phyloP scores from a whole-genome alignment of 805 yeast genomes.

The Sungouiozyma intestinalis region DNA sequence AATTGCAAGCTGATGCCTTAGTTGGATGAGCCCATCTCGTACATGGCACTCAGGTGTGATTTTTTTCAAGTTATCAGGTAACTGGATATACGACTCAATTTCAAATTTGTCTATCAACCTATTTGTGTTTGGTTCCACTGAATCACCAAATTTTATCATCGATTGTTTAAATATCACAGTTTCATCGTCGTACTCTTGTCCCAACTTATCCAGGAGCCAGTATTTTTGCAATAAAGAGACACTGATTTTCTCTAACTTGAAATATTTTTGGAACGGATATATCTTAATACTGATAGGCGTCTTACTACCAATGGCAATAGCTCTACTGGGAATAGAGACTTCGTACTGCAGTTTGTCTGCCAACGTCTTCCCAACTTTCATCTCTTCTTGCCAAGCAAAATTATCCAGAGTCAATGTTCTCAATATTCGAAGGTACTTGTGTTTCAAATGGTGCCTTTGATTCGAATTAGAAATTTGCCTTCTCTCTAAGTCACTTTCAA shows the following conservation, averaged over 20 bases:
- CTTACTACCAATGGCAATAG: slow-evolving; percentile 75
- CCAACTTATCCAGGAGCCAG: slow-evolving; percentile 44
- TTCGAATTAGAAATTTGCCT: not conserved
- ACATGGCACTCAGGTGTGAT: slow-evolving; percentile 80
- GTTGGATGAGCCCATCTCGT: slow-evolving; percentile 49
- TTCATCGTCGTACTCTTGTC: slow-evolving; percentile 52
- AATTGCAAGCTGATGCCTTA: slow-evolving; percentile 73
- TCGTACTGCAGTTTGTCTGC: slow-evolving; percentile 81
- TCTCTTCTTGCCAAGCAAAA: slow-evolving; percentile 52
- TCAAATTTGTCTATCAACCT: slow-evolving; percentile 48
- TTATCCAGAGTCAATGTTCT: slow-evolving; percentile 78
- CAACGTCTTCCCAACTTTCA: slow-evolving; percentile 87
- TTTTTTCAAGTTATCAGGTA: slow-evolving; percentile 62
- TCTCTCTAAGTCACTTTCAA: slow-evolving; percentile 71
- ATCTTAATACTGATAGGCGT: slow-evolving; percentile 59
- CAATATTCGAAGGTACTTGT: slow-evolving; percentile 63
- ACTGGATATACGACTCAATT: slow-evolving; percentile 42
- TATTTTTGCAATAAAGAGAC: slow-evolving; percentile 59
- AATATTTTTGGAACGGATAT: slow-evolving; percentile 72
- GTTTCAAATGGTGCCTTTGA: slow-evolving; percentile 1
- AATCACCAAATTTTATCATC: slow-evolving; percentile 37
- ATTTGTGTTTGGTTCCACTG: slow-evolving; percentile 26
- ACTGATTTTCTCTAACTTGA: slow-evolving; percentile 55
- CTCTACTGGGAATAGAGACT: slow-evolving; percentile 73
- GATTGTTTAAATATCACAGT: slow-evolving; percentile 42